Evolutionary conservation across 805 yeast genomes (phyloP).

Genomic region (Danielozyma ontarioensis): DNA sequence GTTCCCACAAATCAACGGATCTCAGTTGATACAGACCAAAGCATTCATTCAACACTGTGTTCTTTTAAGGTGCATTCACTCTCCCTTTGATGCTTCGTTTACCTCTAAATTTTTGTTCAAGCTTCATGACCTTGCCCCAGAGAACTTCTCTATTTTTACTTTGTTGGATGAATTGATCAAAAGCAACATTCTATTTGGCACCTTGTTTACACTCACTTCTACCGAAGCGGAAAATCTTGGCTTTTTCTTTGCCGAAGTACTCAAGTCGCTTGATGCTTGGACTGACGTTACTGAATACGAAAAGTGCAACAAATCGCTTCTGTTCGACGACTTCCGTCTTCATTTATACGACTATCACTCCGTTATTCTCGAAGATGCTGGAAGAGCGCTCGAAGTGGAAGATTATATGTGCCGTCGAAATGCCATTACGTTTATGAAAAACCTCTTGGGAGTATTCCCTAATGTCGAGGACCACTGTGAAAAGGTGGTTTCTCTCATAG

Average conservation of each 20-base stretch:
- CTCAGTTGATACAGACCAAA: background rate
- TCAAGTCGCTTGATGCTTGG: constrained; percentile 46
- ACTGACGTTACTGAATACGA: constrained; percentile 24
- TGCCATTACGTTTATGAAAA: constrained; percentile 71
- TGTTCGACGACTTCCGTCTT: constrained; percentile 31
- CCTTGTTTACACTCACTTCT: constrained; percentile 66
- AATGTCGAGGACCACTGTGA: constrained; percentile 63
- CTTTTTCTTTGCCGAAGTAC: constrained; percentile 55
- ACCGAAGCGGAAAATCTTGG: constrained; percentile 81
- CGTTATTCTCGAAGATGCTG: constrained; percentile 39
- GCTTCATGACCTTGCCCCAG: constrained; percentile 34
- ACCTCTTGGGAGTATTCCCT: constrained; percentile 60
- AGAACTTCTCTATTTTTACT: constrained; percentile 32
- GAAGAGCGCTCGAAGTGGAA: constrained; percentile 37
- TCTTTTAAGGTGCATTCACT: constrained; percentile 70
- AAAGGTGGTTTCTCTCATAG: constrained; percentile 41
- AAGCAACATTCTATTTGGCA: constrained; percentile 45
- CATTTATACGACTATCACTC: constrained; percentile 54
- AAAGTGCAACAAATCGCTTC: constrained; percentile 1
- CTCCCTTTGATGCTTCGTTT: constrained; percentile 78
- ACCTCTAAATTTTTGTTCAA: constrained; percentile 56
- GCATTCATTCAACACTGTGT: constrained; percentile 59
- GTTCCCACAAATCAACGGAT: constrained; percentile 25
- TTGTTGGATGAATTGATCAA: constrained; percentile 45
- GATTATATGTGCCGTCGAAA: constrained; percentile 80